A percentile compares a stretch with the other conserved stretches of the same genome.
Conservation (phyloP, 2,329 filamentous ascomycete species). For the Fusarium sarcochroum region DNA sequence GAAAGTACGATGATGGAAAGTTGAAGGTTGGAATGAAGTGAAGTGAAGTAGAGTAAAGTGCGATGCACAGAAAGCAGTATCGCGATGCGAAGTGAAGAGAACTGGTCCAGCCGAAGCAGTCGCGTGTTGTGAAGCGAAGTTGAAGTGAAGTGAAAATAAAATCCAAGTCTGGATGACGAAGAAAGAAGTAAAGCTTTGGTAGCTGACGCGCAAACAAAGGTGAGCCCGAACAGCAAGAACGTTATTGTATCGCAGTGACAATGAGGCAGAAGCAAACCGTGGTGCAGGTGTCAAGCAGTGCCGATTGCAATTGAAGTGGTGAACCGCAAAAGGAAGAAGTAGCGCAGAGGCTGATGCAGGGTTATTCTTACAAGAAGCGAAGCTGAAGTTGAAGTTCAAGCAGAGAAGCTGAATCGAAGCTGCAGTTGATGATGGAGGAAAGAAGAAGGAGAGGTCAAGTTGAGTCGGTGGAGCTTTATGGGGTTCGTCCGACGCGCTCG, state of each 20-base stretch:
- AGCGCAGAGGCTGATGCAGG: not conserved
- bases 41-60: slow-evolving; percentile 4
- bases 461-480: slow-evolving; percentile 13
- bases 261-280: slow-evolving; percentile 17
- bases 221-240: not conserved
- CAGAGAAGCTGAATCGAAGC: slow-evolving; percentile 18
- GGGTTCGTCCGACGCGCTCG: not conserved
- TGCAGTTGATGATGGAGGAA: slow-evolving; percentile 18
- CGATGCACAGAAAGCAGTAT: slow-evolving; percentile 2
- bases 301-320: not conserved
- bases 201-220: slow-evolving; percentile 12
- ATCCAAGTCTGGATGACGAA: not conserved
- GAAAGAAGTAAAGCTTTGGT: not conserved
- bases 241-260: slow-evolving; percentile 10
- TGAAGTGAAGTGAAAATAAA: not conserved
- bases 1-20: not conserved
- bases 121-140: slow-evolving; percentile 11
- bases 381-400: not conserved
- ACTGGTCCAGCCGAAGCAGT: slow-evolving; percentile 14
- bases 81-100: not conserved
- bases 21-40: slow-evolving; percentile 6
- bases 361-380: slow-evolving; percentile 27
- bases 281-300: slow-evolving; percentile 28
- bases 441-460: slow-evolving; percentile 7
- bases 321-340: slow-evolving; percentile 12